phyloP scores from a whole-genome alignment of 2,329 filamentous ascomycete species.

The Tolypocladium tundrense region DNA sequence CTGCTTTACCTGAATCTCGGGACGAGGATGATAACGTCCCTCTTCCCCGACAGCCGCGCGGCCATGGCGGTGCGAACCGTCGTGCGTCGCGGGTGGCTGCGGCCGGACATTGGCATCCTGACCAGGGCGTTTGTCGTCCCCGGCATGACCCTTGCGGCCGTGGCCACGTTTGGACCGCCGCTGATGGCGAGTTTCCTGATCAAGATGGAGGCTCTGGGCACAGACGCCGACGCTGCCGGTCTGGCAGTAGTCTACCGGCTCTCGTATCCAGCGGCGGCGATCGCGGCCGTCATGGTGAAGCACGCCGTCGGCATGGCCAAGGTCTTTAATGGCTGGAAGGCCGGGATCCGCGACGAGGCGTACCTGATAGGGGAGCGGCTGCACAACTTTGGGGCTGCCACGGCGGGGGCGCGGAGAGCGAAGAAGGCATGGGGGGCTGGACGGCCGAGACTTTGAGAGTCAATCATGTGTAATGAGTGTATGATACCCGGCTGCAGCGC shows the following conservation, averaged over 20 bases:
- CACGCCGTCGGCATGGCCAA: conserved; percentile 40
- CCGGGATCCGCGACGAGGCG: conserved; percentile 81
- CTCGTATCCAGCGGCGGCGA: conserved; percentile 59
- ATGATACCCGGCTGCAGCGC: conserved; percentile 2
- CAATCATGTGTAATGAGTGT: neutral
- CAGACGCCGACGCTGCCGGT: conserved; percentile 13
- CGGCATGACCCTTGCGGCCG: conserved; percentile 46
- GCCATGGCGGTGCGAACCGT: conserved; percentile 67
- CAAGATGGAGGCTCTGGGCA: conserved; percentile 10
- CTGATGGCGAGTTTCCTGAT: conserved; percentile 34
- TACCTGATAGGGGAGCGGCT: conserved; percentile 90
- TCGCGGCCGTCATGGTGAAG: conserved; percentile 33
- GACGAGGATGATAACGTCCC: conserved; percentile 55
- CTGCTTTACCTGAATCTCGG: conserved; percentile 81
- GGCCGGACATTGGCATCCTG: conserved; percentile 68
- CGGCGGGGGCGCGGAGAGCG: conserved; percentile 24
- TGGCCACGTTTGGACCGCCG: conserved; percentile 57
- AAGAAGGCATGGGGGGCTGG: conserved; percentile 26
- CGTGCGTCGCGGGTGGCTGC: conserved; percentile 62
- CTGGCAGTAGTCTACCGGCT: conserved; percentile 36
- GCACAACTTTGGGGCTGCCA: conserved; percentile 71
- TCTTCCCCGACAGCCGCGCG: conserved; percentile 59
- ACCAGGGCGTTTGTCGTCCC: conserved; percentile 85
- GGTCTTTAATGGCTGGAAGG: conserved; percentile 65
- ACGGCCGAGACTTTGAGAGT: neutral